Conservation (phyloP, 1,284 basidiomycete species). For the Ustilago hordei region DNA sequence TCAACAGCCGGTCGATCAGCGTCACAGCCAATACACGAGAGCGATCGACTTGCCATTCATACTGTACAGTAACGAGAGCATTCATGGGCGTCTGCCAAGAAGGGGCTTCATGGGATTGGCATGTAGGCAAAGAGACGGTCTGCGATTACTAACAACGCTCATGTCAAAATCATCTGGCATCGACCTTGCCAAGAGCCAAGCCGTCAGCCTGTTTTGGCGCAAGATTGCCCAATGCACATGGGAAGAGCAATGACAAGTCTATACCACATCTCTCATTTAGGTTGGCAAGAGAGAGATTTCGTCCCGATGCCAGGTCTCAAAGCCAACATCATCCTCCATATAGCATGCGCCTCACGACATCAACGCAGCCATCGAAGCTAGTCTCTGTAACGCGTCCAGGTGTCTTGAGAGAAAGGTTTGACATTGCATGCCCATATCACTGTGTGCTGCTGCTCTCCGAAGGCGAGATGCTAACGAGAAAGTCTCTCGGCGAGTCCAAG, state of each 20-base stretch:
- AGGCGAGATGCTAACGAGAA: constrained; percentile 36
- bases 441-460: not conserved
- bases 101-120: not conserved
- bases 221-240: not conserved
- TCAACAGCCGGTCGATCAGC: not conserved
- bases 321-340: not conserved
- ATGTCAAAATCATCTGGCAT: constrained; percentile 2
- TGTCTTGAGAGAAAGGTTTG: not conserved
- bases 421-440: not conserved
- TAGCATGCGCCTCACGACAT: not conserved
- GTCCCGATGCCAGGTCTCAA: not conserved
- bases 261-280: constrained; percentile 4
- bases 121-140: not conserved
- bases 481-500: constrained; percentile 34
- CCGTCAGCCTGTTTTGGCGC: not conserved
- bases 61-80: not conserved
- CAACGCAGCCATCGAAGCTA: not conserved
- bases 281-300: not conserved
- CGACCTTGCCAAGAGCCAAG: constrained; percentile 9
- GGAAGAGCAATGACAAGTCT: not conserved
- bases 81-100: constrained; percentile 7
- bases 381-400: no score
- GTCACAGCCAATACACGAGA: not conserved
- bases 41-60: not conserved
- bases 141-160: constrained; percentile 1